phyloP scores from a whole-genome alignment of 768 basidiomycete genomes.

The Baorangia bicolor region DNA sequence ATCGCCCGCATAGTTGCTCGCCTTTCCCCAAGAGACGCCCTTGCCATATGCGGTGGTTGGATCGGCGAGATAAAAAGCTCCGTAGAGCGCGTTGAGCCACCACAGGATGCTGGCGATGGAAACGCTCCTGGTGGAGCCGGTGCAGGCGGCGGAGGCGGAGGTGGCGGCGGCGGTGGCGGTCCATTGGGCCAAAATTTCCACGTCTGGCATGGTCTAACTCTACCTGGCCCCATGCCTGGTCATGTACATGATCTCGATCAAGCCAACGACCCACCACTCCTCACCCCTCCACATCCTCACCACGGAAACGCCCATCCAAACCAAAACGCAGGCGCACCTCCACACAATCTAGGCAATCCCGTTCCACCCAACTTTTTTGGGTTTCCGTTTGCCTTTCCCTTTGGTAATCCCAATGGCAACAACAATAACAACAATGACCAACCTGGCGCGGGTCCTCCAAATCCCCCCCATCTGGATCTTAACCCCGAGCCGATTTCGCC shows the following conservation, averaged over 20 bases:
- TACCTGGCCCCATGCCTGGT: background rate
- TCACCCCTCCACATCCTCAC: conserved; percentile 1
- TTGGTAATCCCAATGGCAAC: conserved; percentile 1
- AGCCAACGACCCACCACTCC: conserved; percentile 16
- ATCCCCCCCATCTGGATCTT: conserved; percentile 7
- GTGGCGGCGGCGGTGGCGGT: background rate
- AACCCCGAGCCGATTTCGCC: conserved; percentile 14
- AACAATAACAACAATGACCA: background rate
- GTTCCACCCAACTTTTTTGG: conserved; percentile 6
- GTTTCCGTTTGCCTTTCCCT: conserved; percentile 1
- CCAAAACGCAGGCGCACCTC: background rate
- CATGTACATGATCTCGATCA: conserved; percentile 2
- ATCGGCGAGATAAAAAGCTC: conserved; percentile 35
- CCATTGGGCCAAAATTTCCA: conserved; percentile 7
- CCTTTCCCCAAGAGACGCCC: conserved; percentile 30
- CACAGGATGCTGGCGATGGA: background rate
- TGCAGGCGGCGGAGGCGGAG: background rate
- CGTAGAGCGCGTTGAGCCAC: conserved; percentile 9
- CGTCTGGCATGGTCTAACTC: conserved; percentile 3
- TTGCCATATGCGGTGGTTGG: conserved; percentile 30
- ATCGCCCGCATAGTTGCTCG: conserved; percentile 23
- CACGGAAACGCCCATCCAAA: conserved; percentile 3
- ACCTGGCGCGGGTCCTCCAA: conserved; percentile 1
- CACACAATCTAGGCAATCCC: conserved; percentile 3
- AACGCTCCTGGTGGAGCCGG: background rate